Conservation (phyloP, 495 filamentous ascomycete species). For the Letharia lupina region DNA sequence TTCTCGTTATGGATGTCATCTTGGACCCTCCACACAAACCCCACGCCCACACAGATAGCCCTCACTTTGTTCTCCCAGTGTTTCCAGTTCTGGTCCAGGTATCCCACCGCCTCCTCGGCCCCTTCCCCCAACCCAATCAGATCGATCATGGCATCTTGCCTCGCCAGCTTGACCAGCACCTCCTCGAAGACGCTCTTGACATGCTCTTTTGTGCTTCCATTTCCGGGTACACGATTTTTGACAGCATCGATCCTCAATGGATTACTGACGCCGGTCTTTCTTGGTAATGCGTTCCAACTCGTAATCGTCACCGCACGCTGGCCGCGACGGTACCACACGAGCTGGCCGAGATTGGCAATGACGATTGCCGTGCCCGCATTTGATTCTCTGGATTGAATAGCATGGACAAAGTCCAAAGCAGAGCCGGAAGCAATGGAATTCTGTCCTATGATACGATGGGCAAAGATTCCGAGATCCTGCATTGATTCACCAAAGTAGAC, state of each 20-base stretch:
- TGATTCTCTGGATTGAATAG: conserved; percentile 32
- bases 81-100: conserved; percentile 51
- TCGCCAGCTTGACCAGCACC: conserved; percentile 36
- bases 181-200: conserved; percentile 56
- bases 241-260: conserved; percentile 30
- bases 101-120: conserved; percentile 43
- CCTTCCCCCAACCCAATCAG: conserved; percentile 57
- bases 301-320: conserved; percentile 44
- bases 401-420: conserved; percentile 50
- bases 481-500: conserved; percentile 60
- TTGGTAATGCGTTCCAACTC: conserved; percentile 47
- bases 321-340: conserved; percentile 56
- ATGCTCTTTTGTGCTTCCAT: conserved; percentile 47
- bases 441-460: conserved; percentile 53
- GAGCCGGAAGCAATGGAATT: conserved; percentile 61
- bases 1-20: conserved; percentile 29
- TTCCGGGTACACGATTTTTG: conserved; percentile 50
- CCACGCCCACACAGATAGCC: conserved; percentile 36
- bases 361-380: conserved; percentile 40
- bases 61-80: conserved; percentile 31
- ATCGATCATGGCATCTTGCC: conserved; percentile 45
- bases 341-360: conserved; percentile 63
- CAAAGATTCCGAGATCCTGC: conserved; percentile 68
- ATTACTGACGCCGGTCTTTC: conserved; percentile 44
- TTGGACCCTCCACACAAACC: conserved; percentile 28